Evolutionary conservation across 1,139 yeast genomes (phyloP).

Genomic region (Sugiyamaella novakii): DNA sequence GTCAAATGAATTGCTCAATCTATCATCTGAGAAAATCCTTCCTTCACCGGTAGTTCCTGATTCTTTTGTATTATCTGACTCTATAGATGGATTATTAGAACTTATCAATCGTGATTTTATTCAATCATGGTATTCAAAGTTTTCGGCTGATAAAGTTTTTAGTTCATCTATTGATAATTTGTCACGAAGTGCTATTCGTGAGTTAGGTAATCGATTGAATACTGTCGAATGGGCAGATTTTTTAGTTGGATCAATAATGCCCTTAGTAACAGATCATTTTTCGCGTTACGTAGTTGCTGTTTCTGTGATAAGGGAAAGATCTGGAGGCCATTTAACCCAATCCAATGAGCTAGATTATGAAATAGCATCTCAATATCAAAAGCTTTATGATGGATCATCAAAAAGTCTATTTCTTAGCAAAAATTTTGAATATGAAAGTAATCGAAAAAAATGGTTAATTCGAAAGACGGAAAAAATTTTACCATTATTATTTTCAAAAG

Average conservation of each 20-base stretch:
- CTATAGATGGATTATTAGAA: slow-evolving; percentile 55
- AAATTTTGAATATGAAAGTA: slow-evolving; percentile 46
- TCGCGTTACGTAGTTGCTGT: slow-evolving; percentile 57
- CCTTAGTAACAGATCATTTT: slow-evolving; percentile 68
- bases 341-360: slow-evolving; percentile 55
- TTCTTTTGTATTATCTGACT: slow-evolving; percentile 56
- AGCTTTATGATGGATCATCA: slow-evolving; percentile 64
- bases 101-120: slow-evolving; percentile 64
- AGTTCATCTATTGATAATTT: slow-evolving; percentile 56
- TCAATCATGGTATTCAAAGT: slow-evolving; percentile 59
- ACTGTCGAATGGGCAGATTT: slow-evolving; percentile 58
- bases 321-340: slow-evolving; percentile 42
- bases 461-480: slow-evolving; percentile 49
- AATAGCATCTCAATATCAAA: slow-evolving; percentile 63
- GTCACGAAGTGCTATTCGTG: slow-evolving; percentile 49
- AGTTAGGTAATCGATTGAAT: slow-evolving; percentile 48
- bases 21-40: slow-evolving; percentile 29
- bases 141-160: slow-evolving; percentile 55
- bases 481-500: slow-evolving; percentile 50
- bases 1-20: slow-evolving; percentile 29
- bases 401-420: slow-evolving; percentile 37
- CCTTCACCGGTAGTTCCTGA: slow-evolving; percentile 49
- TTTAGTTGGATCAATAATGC: slow-evolving; percentile 60
- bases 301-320: slow-evolving; percentile 35
- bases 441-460: slow-evolving; percentile 58